These are phyloP conservation scores for Neonectria coccinea DNA, from an alignment of 2,329 filamentous ascomycete species.

Conservation along the genomic window DNA sequence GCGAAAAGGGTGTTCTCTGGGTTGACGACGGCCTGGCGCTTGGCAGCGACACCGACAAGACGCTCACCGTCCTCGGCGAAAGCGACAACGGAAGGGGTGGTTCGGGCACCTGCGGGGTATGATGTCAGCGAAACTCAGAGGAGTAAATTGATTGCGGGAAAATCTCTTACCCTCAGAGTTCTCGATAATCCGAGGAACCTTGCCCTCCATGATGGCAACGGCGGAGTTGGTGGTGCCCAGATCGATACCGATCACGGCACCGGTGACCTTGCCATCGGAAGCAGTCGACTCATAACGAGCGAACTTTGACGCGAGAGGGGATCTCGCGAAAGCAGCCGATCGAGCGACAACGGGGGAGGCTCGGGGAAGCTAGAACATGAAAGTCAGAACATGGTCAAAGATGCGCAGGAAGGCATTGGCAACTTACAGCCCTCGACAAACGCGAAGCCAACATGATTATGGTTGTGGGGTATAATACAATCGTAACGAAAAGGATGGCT, in stretches of 20 bases:
- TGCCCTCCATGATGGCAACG: slow-evolving; percentile 97
- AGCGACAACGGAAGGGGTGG: slow-evolving; percentile 83
- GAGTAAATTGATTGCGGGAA: slow-evolving; percentile 24
- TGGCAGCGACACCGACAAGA: slow-evolving; percentile 95
- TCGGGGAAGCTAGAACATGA: slow-evolving; percentile 75
- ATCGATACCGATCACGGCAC: slow-evolving; percentile 97
- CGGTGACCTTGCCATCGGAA: slow-evolving; percentile 80
- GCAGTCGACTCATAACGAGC: slow-evolving; percentile 80
- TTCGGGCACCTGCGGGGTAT: slow-evolving; percentile 50
- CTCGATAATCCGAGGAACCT: slow-evolving; percentile 94
- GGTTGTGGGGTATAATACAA: slow-evolving; percentile 51
- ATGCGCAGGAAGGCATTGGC: slow-evolving; percentile 19
- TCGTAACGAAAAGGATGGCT: slow-evolving; percentile 49
- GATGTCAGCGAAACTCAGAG: slow-evolving; percentile 20
- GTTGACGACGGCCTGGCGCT: slow-evolving; percentile 98
- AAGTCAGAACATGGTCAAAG: slow-evolving; percentile 32
- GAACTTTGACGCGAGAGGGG: slow-evolving; percentile 78
- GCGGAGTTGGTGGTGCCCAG: slow-evolving; percentile 98
- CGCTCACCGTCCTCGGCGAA: slow-evolving; percentile 97
- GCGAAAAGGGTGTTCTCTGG: slow-evolving; percentile 98
- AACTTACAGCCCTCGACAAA: slow-evolving; percentile 80
- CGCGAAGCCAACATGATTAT: slow-evolving; percentile 76
- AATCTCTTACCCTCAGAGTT: slow-evolving; percentile 83
- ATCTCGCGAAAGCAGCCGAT: slow-evolving; percentile 74
- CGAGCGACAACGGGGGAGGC: slow-evolving; percentile 76